These are phyloP conservation scores for Penicillium nordicum DNA, from an alignment of 2,329 filamentous ascomycete genomes.

Conservation along the genomic window DNA sequence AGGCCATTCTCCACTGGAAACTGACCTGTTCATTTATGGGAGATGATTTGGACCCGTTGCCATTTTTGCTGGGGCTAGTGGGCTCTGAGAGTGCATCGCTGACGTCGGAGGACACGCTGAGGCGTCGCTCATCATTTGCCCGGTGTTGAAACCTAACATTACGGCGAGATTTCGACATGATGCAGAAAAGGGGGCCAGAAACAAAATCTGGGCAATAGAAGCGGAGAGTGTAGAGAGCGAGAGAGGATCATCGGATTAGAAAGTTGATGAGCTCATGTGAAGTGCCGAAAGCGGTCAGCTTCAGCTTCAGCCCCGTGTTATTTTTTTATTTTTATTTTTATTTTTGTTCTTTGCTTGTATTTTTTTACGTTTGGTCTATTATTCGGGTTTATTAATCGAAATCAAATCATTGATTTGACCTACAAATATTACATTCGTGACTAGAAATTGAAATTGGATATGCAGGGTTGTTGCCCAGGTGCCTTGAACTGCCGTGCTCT, in stretches of 20 bases:
- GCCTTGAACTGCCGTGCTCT: not conserved
- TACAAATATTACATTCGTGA: not conserved
- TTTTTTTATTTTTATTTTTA: not conserved
- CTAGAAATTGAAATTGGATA: constrained; percentile 1
- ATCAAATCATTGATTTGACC: not conserved
- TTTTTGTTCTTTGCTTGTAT: not conserved
- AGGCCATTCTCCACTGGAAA: not conserved
- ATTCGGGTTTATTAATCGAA: not conserved
- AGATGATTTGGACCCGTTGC: constrained; percentile 34
- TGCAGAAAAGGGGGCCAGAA: constrained; percentile 18
- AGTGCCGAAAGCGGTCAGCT: constrained; percentile 29
- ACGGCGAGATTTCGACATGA: constrained; percentile 54
- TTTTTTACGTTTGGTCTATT: not conserved
- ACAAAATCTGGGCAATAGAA: constrained; percentile 14
- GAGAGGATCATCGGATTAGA: constrained; percentile 20
- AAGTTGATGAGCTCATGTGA: constrained; percentile 33
- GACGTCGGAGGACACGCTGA: constrained; percentile 52
- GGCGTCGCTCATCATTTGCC: constrained; percentile 48
- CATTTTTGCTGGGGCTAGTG: constrained; percentile 50
- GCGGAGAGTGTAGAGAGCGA: constrained; percentile 16
- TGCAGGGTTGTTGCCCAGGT: not conserved
- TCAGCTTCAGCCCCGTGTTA: constrained; percentile 3
- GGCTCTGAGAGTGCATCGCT: constrained; percentile 52
- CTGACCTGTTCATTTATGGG: constrained; percentile 37
- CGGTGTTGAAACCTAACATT: constrained; percentile 60